Evolutionary conservation across 2,329 filamentous ascomycete genomes (phyloP).

Genomic region (Apiospora pterosperma): DNA sequence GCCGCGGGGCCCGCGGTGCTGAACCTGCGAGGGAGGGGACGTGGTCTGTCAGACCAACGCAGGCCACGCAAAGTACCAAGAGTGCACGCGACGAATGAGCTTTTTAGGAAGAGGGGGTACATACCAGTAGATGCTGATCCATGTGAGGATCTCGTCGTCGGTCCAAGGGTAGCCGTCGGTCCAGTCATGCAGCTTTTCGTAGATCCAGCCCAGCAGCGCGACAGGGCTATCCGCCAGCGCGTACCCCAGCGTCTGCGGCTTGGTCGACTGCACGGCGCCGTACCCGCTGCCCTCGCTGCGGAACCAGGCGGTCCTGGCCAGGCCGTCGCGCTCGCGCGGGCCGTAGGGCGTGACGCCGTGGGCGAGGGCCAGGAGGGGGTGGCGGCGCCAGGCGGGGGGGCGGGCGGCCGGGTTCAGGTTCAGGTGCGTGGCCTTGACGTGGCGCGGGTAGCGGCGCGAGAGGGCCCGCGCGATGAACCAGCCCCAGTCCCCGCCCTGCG

Average conservation of each 20-base stretch:
- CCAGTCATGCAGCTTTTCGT: conserved; percentile 77
- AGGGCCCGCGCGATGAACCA: conserved; percentile 60
- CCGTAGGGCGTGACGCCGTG: conserved; percentile 42
- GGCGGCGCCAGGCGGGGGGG: neutral
- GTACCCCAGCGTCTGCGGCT: conserved; percentile 70
- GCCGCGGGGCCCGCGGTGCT: conserved; percentile 61
- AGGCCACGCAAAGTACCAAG: neutral
- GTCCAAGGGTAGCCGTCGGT: conserved; percentile 70
- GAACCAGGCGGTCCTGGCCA: conserved; percentile 53
- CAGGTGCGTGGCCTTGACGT: conserved; percentile 52
- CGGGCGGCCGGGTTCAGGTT: conserved; percentile 4
- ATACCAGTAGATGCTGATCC: conserved; percentile 66
- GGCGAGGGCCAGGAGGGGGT: conserved; percentile 6
- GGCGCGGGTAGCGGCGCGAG: conserved; percentile 56
- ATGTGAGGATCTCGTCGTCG: conserved; percentile 71
- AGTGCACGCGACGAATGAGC: neutral
- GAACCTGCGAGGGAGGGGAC: conserved; percentile 41
- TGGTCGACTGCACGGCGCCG: conserved; percentile 55
- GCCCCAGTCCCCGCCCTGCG: conserved; percentile 68
- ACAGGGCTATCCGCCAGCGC: conserved; percentile 66
- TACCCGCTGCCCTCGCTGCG: conserved; percentile 52
- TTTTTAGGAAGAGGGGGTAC: neutral
- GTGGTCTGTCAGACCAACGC: neutral
- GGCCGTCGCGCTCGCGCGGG: conserved; percentile 41
- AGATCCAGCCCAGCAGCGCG: conserved; percentile 71